These are phyloP conservation scores for Cylindrotheca closterium DNA, from an alignment of 108 stramenopile genomes.

Conservation along the genomic window DNA sequence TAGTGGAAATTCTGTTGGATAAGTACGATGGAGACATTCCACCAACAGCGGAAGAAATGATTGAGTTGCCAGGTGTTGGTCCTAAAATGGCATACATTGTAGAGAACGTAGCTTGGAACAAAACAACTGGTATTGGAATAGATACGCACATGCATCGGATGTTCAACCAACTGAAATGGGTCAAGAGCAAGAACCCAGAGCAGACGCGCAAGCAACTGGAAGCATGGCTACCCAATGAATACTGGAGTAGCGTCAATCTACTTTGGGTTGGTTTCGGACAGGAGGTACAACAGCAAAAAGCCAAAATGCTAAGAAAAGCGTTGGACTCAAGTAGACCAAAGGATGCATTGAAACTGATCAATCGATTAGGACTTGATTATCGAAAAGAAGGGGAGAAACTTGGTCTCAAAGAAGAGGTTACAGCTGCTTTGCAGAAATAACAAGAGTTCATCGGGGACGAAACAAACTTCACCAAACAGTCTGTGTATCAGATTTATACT, in stretches of 20 bases:
- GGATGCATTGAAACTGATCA: constrained; percentile 62
- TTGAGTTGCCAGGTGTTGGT: constrained; percentile 81
- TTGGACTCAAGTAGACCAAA: constrained; percentile 58
- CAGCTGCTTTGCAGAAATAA: background rate
- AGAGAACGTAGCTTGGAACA: constrained; percentile 70
- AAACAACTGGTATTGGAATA: constrained; percentile 81
- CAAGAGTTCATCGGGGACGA: no score
- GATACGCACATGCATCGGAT: constrained; percentile 95
- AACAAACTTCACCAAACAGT: no score
- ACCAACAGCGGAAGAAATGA: constrained; percentile 62
- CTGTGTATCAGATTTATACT: no score
- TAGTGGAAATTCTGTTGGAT: constrained; percentile 53
- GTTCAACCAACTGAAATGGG: constrained; percentile 83
- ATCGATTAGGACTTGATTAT: constrained; percentile 63
- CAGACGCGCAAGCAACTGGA: constrained; percentile 83
- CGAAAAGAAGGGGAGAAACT: constrained; percentile 59
- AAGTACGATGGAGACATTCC: constrained; percentile 84
- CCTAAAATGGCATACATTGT: constrained; percentile 93
- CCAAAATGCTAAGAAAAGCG: constrained; percentile 74
- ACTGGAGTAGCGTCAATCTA: constrained; percentile 79
- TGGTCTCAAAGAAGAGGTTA: constrained; percentile 10
- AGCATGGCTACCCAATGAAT: constrained; percentile 78
- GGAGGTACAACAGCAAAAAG: constrained; percentile 84
- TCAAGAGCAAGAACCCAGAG: constrained; percentile 77
- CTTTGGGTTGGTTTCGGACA: constrained; percentile 94